Percentiles rank a stretch among this genome's conserved stretches.
These are phyloP conservation scores for Lactarius akahatsu DNA, from an alignment of 768 basidiomycete species.

Conservation along the genomic window DNA sequence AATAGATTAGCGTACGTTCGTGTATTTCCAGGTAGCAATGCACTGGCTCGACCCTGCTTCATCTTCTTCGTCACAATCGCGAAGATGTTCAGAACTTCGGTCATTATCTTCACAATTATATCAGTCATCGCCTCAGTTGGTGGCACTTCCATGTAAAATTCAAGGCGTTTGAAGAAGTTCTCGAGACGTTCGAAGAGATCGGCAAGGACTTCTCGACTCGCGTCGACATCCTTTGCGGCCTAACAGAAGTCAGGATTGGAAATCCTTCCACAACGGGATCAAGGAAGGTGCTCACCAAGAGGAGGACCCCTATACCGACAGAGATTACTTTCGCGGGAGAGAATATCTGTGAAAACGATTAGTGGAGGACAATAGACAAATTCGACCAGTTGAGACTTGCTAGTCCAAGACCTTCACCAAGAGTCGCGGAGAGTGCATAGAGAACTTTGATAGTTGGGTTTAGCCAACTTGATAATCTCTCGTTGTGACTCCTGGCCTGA, in stretches of 20 bases:
- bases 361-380: not conserved
- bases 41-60: not conserved
- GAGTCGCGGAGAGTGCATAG: not conserved
- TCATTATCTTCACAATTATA: not conserved
- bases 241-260: too few species aligned
- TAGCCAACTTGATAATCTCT: not conserved
- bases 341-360: not conserved
- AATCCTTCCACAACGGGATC: not conserved
- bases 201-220: not conserved
- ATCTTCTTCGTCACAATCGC: not conserved
- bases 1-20: not conserved
- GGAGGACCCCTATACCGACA: not conserved
- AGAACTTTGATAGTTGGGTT: not conserved
- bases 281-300: not conserved
- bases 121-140: not conserved
- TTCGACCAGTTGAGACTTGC: not conserved
- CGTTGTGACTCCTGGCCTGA: not conserved
- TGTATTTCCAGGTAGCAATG: rapidly evolving
- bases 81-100: not conserved
- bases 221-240: not conserved
- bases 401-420: not conserved
- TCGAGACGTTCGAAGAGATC: not conserved
- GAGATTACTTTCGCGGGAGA: not conserved
- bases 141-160: not conserved
- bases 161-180: not conserved